Evolutionary conservation across 176 grass and related monocot genomes (phyloP).

Genomic region (Alopecurus myosuroides): DNA sequence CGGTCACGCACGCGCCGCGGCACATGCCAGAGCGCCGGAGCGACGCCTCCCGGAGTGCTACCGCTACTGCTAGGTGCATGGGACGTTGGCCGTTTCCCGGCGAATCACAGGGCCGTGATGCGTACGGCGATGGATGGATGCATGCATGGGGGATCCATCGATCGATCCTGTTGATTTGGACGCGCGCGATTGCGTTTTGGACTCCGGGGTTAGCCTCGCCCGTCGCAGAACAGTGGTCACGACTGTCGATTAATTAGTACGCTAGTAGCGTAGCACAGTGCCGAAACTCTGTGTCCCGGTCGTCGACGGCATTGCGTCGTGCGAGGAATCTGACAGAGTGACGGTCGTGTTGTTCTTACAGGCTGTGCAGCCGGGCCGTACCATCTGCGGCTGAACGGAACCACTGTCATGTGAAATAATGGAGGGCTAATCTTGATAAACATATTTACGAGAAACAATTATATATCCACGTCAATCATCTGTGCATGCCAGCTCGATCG

Average conservation of each 20-base stretch:
- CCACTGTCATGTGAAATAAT: constrained; percentile 28
- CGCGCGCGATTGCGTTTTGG: background rate
- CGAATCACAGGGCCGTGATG: background rate
- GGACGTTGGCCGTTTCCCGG: background rate
- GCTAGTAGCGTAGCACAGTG: background rate
- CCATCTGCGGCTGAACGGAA: background rate
- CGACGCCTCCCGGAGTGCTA: background rate
- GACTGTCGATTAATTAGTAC: background rate
- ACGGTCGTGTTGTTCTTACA: background rate
- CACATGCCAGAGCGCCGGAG: background rate
- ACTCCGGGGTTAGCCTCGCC: background rate
- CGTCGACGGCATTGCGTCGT: background rate
- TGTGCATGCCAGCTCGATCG: background rate
- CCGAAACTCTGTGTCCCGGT: background rate
- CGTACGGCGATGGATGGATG: background rate
- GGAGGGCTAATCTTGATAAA: background rate
- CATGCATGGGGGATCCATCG: background rate
- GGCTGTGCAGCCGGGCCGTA: background rate
- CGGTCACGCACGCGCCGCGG: too few species aligned
- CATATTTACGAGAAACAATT: background rate
- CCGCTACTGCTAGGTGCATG: background rate
- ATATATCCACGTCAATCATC: background rate
- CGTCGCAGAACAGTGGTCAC: background rate
- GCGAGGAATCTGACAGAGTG: background rate
- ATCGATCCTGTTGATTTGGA: background rate